Conservation (phyloP, 352 stramenopile species). For the Globisporangium abappressorium region DNA sequence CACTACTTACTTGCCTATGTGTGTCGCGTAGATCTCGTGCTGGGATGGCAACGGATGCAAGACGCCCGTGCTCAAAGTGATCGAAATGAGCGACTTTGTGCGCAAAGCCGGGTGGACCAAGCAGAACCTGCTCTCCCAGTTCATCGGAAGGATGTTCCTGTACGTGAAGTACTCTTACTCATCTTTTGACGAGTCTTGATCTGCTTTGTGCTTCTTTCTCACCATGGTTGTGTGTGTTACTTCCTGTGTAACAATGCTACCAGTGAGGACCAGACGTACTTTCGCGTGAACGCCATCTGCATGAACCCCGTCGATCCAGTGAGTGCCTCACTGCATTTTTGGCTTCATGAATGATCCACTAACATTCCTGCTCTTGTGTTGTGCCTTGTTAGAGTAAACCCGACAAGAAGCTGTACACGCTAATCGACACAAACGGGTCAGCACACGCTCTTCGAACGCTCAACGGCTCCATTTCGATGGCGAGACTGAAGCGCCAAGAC, state of each 20-base stretch:
- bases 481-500: constrained; percentile 43
- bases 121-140: constrained; percentile 67
- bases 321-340: not conserved
- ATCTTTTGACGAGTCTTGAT: not conserved
- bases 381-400: constrained; percentile 36
- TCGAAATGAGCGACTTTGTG: constrained; percentile 78
- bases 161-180: constrained; percentile 18
- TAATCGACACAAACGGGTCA: constrained; percentile 52
- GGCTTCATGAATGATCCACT: too few relatives aligned
- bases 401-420: constrained; percentile 47
- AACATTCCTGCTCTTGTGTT: not conserved
- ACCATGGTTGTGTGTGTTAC: not conserved
- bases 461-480: constrained; percentile 49
- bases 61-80: constrained; percentile 43
- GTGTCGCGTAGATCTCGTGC: constrained; percentile 49
- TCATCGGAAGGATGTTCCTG: constrained; percentile 65
- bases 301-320: constrained; percentile 49
- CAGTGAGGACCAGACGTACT: constrained; percentile 44
- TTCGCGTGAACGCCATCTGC: constrained; percentile 45
- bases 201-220: not conserved
- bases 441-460: constrained; percentile 47
- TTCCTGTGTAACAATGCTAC: not conserved
- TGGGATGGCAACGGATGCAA: constrained; percentile 57
- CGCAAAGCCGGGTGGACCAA: constrained; percentile 68
- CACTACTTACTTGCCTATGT: not conserved